Base-by-base conservation (phyloP, 176 grass and related monocot genomes). In the Saccharum spontaneum region DNA sequence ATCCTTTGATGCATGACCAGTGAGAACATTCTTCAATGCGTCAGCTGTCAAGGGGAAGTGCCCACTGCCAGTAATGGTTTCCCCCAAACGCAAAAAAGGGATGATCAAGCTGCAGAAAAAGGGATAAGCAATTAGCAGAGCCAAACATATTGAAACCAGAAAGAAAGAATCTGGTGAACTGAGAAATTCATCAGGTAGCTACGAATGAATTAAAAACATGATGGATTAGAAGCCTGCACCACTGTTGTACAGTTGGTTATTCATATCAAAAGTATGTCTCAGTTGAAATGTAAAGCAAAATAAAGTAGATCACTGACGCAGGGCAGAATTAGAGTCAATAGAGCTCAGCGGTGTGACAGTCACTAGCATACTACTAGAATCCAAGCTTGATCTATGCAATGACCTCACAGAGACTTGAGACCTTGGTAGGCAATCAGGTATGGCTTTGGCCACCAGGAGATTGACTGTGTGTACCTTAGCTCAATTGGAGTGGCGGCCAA, bases 41-140 rank as follows among this genome's bases (percentile, higher is more conserved):
- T 98, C 93, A 2, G 95, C 36, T 3, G 95, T 95, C 83, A 98
- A 84, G 55, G 87, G 76, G 70, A 98, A 95, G 55, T 84, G 92
- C n/a, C 67, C 44, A 11, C 90, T 76, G 30, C 95, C 95, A 1
- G 79, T 88, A 76, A 95, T 12, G 12, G 66, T 20, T 92, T 98
- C 95, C 77, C 95, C 95, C 55, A 98, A 89, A 46, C 95, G 91
- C 74, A 98, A 76, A 86, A 98, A 98, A 36, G 93, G 95, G 74
- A 98, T 18, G 69, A 98, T 88, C 85, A 98, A 77, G 73, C 96
- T 98, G 77, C 50, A 67, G 44, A 69, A 80, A 50, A 92, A 17
- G 50, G 55, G 64, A 82, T 68, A 46, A 46, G 38, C 16, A 73
- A 67, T 79, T 46, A 59, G 31, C 28, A 68, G 23, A 46, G 60